phyloP scores from a whole-genome alignment of 2,329 filamentous ascomycete genomes.

The Cryoendolithus antarcticus region DNA sequence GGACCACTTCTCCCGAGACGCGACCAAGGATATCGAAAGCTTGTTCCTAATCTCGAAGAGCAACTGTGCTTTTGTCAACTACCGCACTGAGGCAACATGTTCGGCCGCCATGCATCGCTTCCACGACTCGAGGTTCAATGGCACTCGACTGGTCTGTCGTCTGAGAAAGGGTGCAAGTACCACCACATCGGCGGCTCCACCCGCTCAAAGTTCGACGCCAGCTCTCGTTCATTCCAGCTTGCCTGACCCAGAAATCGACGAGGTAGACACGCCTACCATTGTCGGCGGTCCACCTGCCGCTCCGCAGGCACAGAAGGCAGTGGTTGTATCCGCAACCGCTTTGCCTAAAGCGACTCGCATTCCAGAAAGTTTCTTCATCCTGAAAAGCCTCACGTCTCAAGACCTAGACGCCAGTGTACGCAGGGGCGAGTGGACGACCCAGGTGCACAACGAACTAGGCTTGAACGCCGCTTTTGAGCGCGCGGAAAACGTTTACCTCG shows the following conservation, averaged over 20 bases:
- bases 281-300: slow-evolving; percentile 1
- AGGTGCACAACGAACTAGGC: slow-evolving; percentile 78
- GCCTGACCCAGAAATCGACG: too few relatives aligned
- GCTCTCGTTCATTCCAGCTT: too few relatives aligned
- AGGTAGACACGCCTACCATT: slow-evolving; percentile 2
- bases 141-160: slow-evolving; percentile 74
- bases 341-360: slow-evolving; percentile 21
- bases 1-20: slow-evolving; percentile 73
- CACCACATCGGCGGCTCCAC: too few relatives aligned
- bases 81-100: slow-evolving; percentile 67
- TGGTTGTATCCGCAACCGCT: not conserved
- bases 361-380: slow-evolving; percentile 73
- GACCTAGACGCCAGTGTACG: slow-evolving; percentile 80
- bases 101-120: slow-evolving; percentile 66
- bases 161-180: slow-evolving; percentile 42
- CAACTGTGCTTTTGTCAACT: slow-evolving; percentile 95
- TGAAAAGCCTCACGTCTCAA: slow-evolving; percentile 85
- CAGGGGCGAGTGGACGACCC: slow-evolving; percentile 86
- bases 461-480: slow-evolving; percentile 74
- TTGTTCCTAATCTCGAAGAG: slow-evolving; percentile 92
- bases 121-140: slow-evolving; percentile 81
- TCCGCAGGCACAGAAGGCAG: not conserved
- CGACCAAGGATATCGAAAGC: slow-evolving; percentile 65
- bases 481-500: slow-evolving; percentile 73
- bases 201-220: too few relatives aligned